These are phyloP conservation scores for Bretschneidera sinensis DNA, from an alignment of 345 rosid species.

Conservation along the genomic window DNA sequence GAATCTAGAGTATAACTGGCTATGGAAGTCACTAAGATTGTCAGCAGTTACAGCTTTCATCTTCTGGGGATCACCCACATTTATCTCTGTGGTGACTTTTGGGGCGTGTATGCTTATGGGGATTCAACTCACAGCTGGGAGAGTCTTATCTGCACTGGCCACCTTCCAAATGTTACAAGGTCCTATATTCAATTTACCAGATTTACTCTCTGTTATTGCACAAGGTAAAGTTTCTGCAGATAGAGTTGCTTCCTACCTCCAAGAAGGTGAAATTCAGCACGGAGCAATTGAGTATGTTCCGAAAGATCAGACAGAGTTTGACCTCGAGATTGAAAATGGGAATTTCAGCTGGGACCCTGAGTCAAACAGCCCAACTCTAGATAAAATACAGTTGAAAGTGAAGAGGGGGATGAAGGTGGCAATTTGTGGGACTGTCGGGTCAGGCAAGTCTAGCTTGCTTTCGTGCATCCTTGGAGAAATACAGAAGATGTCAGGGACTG, in stretches of 20 bases:
- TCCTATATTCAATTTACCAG: slow-evolving; percentile 83
- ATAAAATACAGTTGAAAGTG: slow-evolving; percentile 52
- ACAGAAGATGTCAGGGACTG: slow-evolving; percentile 58
- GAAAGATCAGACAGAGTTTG: slow-evolving; percentile 35
- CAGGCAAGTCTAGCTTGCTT: slow-evolving; percentile 88
- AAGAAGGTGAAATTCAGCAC: slow-evolving; percentile 65
- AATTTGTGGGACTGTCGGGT: slow-evolving; percentile 80
- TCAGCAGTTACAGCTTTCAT: slow-evolving; percentile 61
- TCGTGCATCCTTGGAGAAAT: slow-evolving; percentile 79
- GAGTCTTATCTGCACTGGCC: slow-evolving; percentile 80
- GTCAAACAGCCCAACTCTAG: slow-evolving; percentile 47
- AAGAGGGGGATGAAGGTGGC: slow-evolving; percentile 87
- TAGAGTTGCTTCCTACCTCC: slow-evolving; percentile 68
- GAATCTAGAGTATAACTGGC: slow-evolving; percentile 52
- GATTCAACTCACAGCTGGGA: slow-evolving; percentile 76
- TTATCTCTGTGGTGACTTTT: slow-evolving; percentile 75
- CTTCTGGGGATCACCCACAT: slow-evolving; percentile 88
- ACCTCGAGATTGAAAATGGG: slow-evolving; percentile 59
- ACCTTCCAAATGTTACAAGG: slow-evolving; percentile 91
- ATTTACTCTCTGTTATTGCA: slow-evolving; percentile 65
- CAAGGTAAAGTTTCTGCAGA: slow-evolving; percentile 84
- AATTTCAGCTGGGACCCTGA: slow-evolving; percentile 67
- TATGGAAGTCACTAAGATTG: slow-evolving; percentile 65
- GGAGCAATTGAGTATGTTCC: slow-evolving; percentile 49
- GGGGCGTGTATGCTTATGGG: slow-evolving; percentile 58